Evolutionary conservation across 2,329 filamentous ascomycete genomes (phyloP).

Genomic region (Paecilomyces sp.): DNA sequence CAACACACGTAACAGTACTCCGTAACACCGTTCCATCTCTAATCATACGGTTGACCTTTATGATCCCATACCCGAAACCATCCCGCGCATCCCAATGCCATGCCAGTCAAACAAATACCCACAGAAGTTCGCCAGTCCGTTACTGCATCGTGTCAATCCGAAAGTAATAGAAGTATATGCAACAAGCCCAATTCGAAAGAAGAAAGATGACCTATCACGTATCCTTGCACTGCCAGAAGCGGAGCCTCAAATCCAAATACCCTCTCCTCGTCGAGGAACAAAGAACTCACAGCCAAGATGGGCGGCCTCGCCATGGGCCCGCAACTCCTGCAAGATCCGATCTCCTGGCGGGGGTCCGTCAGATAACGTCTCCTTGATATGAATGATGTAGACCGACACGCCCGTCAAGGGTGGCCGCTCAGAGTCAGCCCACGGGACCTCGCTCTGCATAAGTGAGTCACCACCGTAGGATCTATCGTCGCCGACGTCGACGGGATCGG

Average conservation of each 20-base stretch:
- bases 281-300: constrained; percentile 74
- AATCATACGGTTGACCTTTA: too few relatives aligned
- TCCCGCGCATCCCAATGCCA: too few relatives aligned
- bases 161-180: too few relatives aligned
- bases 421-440: constrained; percentile 9
- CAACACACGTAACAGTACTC: too few relatives aligned
- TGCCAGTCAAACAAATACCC: too few relatives aligned
- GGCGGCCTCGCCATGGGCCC: constrained; percentile 56
- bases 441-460: constrained; percentile 1
- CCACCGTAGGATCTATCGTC: constrained; percentile 4
- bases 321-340: constrained; percentile 63
- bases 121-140: too few relatives aligned
- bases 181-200: too few relatives aligned
- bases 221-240: too few relatives aligned
- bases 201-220: too few relatives aligned
- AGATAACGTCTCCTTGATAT: constrained; percentile 78
- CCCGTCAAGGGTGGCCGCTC: constrained; percentile 54
- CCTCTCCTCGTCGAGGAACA: constrained; percentile 60
- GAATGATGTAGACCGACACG: constrained; percentile 78
- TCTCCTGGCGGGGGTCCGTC: constrained; percentile 62
- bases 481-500: constrained; percentile 9
- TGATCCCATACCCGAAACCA: too few relatives aligned
- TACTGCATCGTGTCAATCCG: too few relatives aligned
- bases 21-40: too few relatives aligned
- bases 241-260: constrained; percentile 32